A percentile compares a stretch with the other conserved stretches of the same genome.
Conservation (phyloP, 2,329 filamentous ascomycete species). For the Fusarium sarcochroum region DNA sequence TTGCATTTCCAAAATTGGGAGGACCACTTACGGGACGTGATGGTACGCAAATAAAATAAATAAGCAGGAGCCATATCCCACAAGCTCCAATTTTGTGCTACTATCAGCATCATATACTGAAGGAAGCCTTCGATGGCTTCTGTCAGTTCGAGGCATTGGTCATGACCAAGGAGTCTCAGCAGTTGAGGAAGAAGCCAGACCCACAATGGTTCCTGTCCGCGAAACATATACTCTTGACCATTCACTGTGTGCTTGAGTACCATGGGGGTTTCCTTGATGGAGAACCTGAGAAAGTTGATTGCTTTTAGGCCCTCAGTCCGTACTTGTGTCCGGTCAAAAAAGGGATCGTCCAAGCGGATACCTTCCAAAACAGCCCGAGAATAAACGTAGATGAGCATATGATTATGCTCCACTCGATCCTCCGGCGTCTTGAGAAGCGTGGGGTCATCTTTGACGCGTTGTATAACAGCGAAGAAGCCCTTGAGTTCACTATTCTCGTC, state of each 20-base stretch:
- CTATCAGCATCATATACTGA: constrained; percentile 61
- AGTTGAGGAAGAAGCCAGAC: constrained; percentile 73
- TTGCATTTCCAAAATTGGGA: not conserved
- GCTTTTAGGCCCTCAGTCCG: constrained; percentile 77
- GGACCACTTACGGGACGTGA: constrained; percentile 59
- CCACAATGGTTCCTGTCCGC: constrained; percentile 74
- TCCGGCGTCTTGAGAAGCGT: constrained; percentile 70
- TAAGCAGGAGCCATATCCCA: constrained; percentile 65
- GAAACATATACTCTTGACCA: constrained; percentile 61
- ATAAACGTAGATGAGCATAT: constrained; percentile 88
- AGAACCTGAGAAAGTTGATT: constrained; percentile 81
- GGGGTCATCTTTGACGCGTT: constrained; percentile 66
- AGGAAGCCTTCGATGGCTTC: constrained; percentile 68
- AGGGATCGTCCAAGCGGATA: constrained; percentile 76
- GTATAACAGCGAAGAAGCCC: constrained; percentile 73
- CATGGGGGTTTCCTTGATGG: constrained; percentile 80
- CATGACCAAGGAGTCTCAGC: constrained; percentile 69
- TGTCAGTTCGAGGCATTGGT: constrained; percentile 62
- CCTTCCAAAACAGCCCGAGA: constrained; percentile 82
- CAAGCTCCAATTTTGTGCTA: constrained; percentile 60
- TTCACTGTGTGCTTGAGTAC: constrained; percentile 69
- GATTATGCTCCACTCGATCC: constrained; percentile 81
- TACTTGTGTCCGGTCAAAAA: constrained; percentile 69
- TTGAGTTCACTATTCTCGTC: constrained; percentile 82
- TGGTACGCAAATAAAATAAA: constrained; percentile 63